phyloP scores from a whole-genome alignment of 2,329 filamentous ascomycete genomes.

The Fusarium tuaranense region DNA sequence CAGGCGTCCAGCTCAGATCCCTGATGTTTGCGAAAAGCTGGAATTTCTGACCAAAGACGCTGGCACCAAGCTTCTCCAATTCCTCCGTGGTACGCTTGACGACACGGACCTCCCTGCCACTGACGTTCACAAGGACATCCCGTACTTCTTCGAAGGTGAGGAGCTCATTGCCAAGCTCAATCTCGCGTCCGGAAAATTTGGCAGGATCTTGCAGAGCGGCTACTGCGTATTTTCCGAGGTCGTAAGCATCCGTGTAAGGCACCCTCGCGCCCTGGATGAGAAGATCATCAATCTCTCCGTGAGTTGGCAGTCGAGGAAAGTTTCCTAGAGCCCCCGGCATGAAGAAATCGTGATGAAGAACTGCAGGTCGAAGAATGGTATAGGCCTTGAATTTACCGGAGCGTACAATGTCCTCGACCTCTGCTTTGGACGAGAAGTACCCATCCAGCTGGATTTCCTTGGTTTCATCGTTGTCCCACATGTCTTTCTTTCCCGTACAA shows the following conservation, averaged over 20 bases:
- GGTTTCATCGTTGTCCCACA: constrained; percentile 41
- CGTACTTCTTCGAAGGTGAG: constrained; percentile 47
- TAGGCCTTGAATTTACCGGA: constrained; percentile 43
- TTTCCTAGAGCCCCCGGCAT: background rate
- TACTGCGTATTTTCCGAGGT: background rate
- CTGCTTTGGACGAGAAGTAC: constrained; percentile 53
- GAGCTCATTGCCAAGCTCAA: constrained; percentile 46
- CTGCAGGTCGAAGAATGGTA: constrained; percentile 49
- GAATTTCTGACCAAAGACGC: constrained; percentile 8
- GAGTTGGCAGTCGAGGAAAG: background rate
- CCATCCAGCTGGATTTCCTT: constrained; percentile 26
- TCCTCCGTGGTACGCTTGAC: constrained; percentile 28
- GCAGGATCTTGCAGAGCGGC: background rate
- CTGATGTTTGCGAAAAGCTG: constrained; percentile 20
- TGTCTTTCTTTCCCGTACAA: constrained; percentile 24
- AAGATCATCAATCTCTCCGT: background rate
- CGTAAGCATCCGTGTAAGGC: background rate
- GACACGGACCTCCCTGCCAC: constrained; percentile 44
- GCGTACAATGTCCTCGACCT: constrained; percentile 49
- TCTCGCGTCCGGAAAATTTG: constrained; percentile 45
- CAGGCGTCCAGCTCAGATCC: background rate
- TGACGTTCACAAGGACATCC: constrained; percentile 46
- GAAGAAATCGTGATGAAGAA: constrained; percentile 14
- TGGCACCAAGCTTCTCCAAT: constrained; percentile 4
- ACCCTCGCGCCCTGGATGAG: background rate